Evolutionary conservation across 1,284 basidiomycete species (phyloP).

Genomic region (Boletus sp.): DNA sequence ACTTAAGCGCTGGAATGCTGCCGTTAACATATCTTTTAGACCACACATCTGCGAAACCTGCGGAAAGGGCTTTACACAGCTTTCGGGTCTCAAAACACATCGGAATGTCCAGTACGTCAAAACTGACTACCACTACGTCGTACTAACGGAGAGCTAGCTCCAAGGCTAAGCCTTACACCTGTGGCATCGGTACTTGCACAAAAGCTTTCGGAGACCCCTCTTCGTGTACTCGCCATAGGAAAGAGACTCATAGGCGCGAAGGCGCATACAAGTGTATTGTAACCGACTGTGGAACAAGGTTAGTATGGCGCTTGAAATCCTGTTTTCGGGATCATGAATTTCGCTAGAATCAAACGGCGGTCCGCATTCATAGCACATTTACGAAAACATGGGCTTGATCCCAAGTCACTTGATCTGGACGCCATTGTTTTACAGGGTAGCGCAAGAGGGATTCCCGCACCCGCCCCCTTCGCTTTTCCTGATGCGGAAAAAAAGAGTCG

Average conservation of each 20-base stretch:
- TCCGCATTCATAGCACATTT: constrained; percentile 54
- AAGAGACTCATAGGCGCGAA: constrained; percentile 47
- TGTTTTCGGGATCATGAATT: constrained; percentile 2
- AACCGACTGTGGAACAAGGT: constrained; percentile 46
- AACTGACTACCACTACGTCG: background rate
- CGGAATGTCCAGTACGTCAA: constrained; percentile 53
- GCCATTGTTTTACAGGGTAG: constrained; percentile 8
- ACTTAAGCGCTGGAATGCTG: background rate
- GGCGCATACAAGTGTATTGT: constrained; percentile 44
- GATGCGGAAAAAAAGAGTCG: background rate
- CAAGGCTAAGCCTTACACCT: constrained; percentile 47
- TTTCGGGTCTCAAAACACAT: constrained; percentile 54
- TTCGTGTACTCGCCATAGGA: constrained; percentile 55
- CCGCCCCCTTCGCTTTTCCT: constrained; percentile 1
- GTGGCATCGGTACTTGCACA: constrained; percentile 42
- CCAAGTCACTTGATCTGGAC: constrained; percentile 20
- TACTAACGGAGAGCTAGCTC: constrained; percentile 39
- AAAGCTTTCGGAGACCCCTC: constrained; percentile 60
- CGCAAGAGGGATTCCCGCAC: background rate
- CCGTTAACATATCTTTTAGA: constrained; percentile 30
- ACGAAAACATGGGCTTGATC: constrained; percentile 43
- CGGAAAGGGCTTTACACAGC: constrained; percentile 49
- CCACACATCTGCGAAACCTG: constrained; percentile 46
- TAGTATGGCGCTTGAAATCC: constrained; percentile 10
- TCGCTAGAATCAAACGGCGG: constrained; percentile 55